Conservation (phyloP, 2,329 filamentous ascomycete species). For the Ploettnerulaceae sp. region DNA sequence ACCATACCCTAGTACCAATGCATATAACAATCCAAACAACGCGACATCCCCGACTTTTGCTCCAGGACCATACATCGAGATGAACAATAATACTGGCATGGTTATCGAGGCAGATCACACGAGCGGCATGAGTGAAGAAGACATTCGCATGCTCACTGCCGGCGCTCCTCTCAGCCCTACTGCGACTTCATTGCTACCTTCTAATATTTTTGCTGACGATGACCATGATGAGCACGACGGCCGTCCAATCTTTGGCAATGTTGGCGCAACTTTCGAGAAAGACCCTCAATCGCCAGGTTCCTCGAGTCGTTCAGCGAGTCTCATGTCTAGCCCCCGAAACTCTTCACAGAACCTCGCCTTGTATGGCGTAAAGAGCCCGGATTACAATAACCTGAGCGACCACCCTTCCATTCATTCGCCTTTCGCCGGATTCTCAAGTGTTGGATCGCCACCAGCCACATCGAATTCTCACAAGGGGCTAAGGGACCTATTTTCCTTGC, state of each 20-base stretch:
- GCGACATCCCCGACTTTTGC: conserved; percentile 46
- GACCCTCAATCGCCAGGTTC: conserved; percentile 58
- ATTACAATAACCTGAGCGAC: conserved; percentile 27
- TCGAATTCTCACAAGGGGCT: conserved; percentile 44
- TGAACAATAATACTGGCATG: conserved; percentile 31
- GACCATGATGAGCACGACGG: conserved; percentile 45
- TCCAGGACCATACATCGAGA: conserved; percentile 43
- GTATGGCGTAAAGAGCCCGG: conserved; percentile 34
- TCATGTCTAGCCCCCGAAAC: conserved; percentile 57
- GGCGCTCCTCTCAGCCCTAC: conserved; percentile 73
- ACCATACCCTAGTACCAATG: conserved; percentile 35
- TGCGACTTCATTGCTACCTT: conserved; percentile 68
- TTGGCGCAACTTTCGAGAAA: conserved; percentile 36
- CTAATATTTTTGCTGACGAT: conserved; percentile 57
- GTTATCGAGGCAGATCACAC: conserved; percentile 33
- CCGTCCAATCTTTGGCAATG: conserved; percentile 33
- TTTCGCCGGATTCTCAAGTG: conserved; percentile 27
- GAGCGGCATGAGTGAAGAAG: conserved; percentile 52
- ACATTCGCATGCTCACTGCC: conserved; percentile 54
- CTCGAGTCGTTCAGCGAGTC: conserved; percentile 51
- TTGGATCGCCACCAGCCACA: conserved; percentile 32
- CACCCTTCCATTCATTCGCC: conserved; percentile 29
- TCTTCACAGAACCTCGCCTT: conserved; percentile 56
- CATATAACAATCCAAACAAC: conserved; percentile 40
- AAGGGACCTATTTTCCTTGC: conserved; percentile 48